A percentile compares a stretch with the other conserved stretches of the same genome.
phyloP scores from a whole-genome alignment of 2,329 filamentous ascomycete genomes.

The Xylaria sp. region DNA sequence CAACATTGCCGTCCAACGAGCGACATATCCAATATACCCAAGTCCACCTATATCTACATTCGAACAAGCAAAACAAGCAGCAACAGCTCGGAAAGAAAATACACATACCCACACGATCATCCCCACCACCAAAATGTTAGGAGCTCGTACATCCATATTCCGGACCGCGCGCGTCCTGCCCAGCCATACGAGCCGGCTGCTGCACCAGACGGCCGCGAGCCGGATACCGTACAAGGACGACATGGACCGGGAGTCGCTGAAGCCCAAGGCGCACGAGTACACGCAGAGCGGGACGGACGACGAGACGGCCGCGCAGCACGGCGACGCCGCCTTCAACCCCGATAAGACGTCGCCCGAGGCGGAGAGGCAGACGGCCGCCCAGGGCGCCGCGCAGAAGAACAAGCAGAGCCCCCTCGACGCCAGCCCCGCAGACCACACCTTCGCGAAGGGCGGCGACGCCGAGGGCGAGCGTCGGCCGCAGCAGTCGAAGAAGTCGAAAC shows the following conservation, averaged over 20 bases:
- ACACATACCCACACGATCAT: background rate
- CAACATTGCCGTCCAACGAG: background rate
- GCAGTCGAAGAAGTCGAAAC: conserved; percentile 48
- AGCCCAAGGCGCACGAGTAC: conserved; percentile 73
- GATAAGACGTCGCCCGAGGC: conserved; percentile 73
- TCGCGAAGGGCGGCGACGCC: conserved; percentile 48
- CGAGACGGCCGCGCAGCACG: conserved; percentile 63
- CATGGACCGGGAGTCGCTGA: conserved; percentile 70
- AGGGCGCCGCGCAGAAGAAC: conserved; percentile 46
- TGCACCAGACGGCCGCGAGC: conserved; percentile 48
- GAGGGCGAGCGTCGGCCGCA: conserved; percentile 47
- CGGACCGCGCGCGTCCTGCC: conserved; percentile 19
- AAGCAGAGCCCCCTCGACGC: conserved; percentile 53
- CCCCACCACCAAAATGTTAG: conserved; percentile 13
- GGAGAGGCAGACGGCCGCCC: conserved; percentile 56
- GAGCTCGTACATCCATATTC: conserved; percentile 28
- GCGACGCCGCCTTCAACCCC: conserved; percentile 75
- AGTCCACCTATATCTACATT: background rate
- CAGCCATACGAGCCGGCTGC: conserved; percentile 36
- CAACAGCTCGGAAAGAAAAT: background rate
- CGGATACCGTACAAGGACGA: conserved; percentile 59
- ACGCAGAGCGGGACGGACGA: conserved; percentile 74
- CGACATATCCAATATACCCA: background rate
- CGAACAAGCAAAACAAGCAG: background rate
- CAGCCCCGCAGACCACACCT: conserved; percentile 57